phyloP scores from a whole-genome alignment of 1,284 basidiomycete genomes.

The Flammula alnicola region DNA sequence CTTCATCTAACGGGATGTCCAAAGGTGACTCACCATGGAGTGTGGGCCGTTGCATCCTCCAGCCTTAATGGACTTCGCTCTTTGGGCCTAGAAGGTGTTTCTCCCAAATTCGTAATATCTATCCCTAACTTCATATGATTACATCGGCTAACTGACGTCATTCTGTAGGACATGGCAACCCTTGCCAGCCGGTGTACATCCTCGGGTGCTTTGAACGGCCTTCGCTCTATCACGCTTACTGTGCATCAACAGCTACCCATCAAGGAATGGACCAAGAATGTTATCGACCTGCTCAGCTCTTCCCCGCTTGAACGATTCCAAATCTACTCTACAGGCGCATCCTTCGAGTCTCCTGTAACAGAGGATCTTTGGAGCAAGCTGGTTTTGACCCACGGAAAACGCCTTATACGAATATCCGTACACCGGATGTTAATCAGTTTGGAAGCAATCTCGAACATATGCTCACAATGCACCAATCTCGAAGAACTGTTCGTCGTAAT shows the following conservation, averaged over 20 bases:
- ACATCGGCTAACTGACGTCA: not conserved
- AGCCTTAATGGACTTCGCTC: constrained; percentile 50
- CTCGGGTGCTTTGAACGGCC: constrained; percentile 41
- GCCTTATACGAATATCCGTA: constrained; percentile 62
- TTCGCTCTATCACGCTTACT: constrained; percentile 65
- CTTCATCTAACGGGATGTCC: constrained; percentile 68
- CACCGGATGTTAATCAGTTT: constrained; percentile 63
- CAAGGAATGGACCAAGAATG: constrained; percentile 47
- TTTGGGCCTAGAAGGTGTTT: constrained; percentile 68
- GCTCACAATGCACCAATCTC: constrained; percentile 52
- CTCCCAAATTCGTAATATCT: constrained; percentile 55
- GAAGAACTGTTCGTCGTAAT: constrained; percentile 67
- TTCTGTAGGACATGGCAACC: constrained; percentile 53
- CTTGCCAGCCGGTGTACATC: constrained; percentile 46
- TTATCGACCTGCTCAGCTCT: constrained; percentile 47
- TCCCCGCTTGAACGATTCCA: constrained; percentile 60
- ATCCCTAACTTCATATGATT: not conserved
- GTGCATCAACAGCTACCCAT: constrained; percentile 41
- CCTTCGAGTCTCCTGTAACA: constrained; percentile 41
- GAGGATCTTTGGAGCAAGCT: constrained; percentile 56
- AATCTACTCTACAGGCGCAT: constrained; percentile 57
- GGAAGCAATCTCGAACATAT: constrained; percentile 56
- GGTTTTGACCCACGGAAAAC: constrained; percentile 50
- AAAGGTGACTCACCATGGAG: constrained; percentile 65
- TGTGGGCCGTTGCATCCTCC: constrained; percentile 50